These are phyloP conservation scores for Purpureocillium takamizusanense DNA, from an alignment of 2,329 filamentous ascomycete species.

Conservation along the genomic window DNA sequence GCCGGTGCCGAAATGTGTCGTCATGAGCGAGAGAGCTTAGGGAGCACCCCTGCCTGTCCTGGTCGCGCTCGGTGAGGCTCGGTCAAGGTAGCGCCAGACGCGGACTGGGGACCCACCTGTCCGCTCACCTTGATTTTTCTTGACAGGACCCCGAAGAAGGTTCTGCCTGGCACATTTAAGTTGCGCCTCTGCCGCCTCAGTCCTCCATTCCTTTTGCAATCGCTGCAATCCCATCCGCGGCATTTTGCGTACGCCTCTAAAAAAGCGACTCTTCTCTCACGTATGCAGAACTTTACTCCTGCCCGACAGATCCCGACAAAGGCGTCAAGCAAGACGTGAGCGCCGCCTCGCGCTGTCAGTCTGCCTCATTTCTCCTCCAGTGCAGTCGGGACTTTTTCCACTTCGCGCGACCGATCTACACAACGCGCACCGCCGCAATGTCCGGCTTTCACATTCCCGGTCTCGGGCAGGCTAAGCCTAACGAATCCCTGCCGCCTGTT, in stretches of 20 bases:
- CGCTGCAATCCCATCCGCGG: no score
- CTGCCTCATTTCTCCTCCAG: no score
- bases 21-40: conserved; percentile 16
- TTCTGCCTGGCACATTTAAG: not conserved
- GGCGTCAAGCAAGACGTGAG: no score
- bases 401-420: not conserved
- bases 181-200: no score
- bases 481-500: conserved; percentile 30
- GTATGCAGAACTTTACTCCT: no score
- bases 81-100: not conserved
- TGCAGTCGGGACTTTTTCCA: not conserved
- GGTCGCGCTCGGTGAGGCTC: not conserved
- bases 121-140: conserved; percentile 23
- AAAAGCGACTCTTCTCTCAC: no score
- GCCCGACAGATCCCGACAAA: no score
- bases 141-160: not conserved
- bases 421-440: conserved; percentile 15
- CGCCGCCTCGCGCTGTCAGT: no score
- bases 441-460: conserved; percentile 34
- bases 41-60: conserved; percentile 1
- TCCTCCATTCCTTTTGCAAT: no score
- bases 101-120: conserved; percentile 8
- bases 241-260: no score
- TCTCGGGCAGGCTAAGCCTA: conserved; percentile 32
- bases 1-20: conserved; percentile 14